Evolutionary conservation across 768 basidiomycete genomes (phyloP).

Genomic region (Leccinum longicurvipes): DNA sequence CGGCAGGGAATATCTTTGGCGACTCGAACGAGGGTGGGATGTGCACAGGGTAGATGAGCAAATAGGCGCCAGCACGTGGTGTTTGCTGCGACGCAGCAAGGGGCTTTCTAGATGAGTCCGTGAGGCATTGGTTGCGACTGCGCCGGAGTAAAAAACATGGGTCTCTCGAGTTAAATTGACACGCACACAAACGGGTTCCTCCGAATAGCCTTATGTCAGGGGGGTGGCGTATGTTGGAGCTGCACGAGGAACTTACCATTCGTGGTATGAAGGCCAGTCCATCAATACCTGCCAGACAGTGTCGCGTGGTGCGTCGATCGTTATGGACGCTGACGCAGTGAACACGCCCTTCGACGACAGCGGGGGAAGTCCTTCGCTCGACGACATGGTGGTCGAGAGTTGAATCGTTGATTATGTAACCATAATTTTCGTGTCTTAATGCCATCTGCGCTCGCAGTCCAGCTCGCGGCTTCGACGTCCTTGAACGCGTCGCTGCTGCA

Average conservation of each 20-base stretch:
- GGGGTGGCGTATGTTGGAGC: background rate
- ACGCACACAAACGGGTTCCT: slow-evolving; percentile 67
- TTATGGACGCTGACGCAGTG: slow-evolving; percentile 39
- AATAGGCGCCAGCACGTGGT: slow-evolving; percentile 44
- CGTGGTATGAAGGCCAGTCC: slow-evolving; percentile 58
- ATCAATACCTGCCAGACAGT: slow-evolving; percentile 59
- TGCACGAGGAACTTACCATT: slow-evolving; percentile 46
- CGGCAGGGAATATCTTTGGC: slow-evolving; percentile 28
- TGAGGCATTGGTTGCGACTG: slow-evolving; percentile 49
- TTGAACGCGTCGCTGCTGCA: slow-evolving; percentile 73
- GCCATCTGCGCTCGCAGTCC: slow-evolving; percentile 74
- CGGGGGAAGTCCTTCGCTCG: slow-evolving; percentile 37
- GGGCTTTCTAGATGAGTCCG: slow-evolving; percentile 40
- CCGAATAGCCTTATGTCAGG: background rate
- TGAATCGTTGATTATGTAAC: slow-evolving; percentile 12
- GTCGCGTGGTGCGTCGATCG: slow-evolving; percentile 60
- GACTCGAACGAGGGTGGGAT: slow-evolving; percentile 58
- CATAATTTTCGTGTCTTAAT: slow-evolving; percentile 39
- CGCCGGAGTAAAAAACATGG: too few relatives aligned
- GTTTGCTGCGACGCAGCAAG: slow-evolving; percentile 44
- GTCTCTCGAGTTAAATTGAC: background rate
- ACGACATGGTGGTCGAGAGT: background rate
- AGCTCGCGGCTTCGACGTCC: slow-evolving; percentile 76
- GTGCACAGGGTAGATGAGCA: slow-evolving; percentile 50
- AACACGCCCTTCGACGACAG: slow-evolving; percentile 44